Base-by-base conservation (phyloP, 75 land plant species). In the Cryptomeria japonica region DNA sequence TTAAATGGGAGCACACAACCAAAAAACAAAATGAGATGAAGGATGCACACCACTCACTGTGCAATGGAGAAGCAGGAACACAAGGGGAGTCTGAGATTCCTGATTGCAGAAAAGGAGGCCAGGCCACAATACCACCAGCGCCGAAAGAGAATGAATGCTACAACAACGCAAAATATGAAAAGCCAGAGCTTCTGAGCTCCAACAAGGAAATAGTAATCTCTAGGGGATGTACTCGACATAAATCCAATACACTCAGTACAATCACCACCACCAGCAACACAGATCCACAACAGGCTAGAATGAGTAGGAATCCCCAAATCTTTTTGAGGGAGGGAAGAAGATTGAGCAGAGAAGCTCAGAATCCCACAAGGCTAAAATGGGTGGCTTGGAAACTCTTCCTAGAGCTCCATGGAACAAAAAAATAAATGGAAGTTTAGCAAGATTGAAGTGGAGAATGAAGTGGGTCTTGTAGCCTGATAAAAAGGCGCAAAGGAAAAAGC, bases 201-300 rank as follows among this genome's bases (percentile, higher is more conserved):
- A 82, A 82, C 84, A 46, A 13, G 77, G 77, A 34, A 75, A 75
- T 75, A 75, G 46, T 44, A 82, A 82, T 82, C 84, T 44, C 49
- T 49, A 44, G 49, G 46, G 84, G 84, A 82, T 85, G 38, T 85
- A 85, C 86, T 85, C 86, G 86, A 85, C 86, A 85, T 85, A 85
- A 85, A 85, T 85, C 37, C 86, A 51, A 51, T 16, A 32, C 86
- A 55, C 18, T 28, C 47, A 82, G n/a, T 42, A 80, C 84, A 44
- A 80, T 25, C 31, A 11, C 84, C 84, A 11, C 84, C 84, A 28
- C 84, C 39, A 44, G 15, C 53, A 85, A 47, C n/a, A 85, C 49
- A 46, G 53, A 44, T 53, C 64, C 68, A 84, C 56, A 49, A 0
- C 70, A 22, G 10, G 16, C 55, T 1, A 51, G 16, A 51, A 51